These are phyloP conservation scores for Tolypocladium tropicale DNA, from an alignment of 2,329 filamentous ascomycete genomes.

Conservation along the genomic window DNA sequence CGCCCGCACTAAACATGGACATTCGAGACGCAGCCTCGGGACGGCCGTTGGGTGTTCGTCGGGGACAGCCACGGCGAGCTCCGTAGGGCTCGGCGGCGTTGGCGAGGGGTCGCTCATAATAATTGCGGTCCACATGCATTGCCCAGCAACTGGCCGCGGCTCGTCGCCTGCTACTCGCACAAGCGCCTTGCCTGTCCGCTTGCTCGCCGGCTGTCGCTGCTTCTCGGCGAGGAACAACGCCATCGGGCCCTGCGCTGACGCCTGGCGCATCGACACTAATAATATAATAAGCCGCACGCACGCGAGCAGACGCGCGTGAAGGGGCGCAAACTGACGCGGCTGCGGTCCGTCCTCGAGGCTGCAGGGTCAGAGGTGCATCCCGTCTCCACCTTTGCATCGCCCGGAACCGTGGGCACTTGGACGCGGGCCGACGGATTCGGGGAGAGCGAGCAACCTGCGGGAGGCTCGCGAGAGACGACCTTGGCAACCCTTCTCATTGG, in stretches of 20 bases:
- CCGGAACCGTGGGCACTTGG: neutral
- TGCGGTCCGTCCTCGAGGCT: neutral
- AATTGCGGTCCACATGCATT: neutral
- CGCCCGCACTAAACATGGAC: neutral
- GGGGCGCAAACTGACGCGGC: neutral
- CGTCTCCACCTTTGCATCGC: neutral
- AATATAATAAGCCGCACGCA: neutral
- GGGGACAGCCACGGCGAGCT: neutral
- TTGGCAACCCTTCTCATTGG: neutral
- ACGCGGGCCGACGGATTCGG: neutral
- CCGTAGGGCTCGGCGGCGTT: neutral
- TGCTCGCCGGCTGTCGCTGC: neutral
- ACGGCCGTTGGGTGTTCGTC: neutral
- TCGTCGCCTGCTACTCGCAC: no score
- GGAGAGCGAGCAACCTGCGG: neutral
- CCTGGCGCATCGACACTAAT: no score
- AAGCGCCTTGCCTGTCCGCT: no score
- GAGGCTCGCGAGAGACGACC: neutral
- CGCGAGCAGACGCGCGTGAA: neutral
- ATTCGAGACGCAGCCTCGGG: neutral
- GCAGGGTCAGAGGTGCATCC: neutral
- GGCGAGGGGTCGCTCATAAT: neutral
- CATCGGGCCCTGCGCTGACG: neutral
- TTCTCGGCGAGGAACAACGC: neutral
- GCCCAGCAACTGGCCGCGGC: neutral